phyloP scores from a whole-genome alignment of 106 monocot species.

The Agapanthus africanus region DNA sequence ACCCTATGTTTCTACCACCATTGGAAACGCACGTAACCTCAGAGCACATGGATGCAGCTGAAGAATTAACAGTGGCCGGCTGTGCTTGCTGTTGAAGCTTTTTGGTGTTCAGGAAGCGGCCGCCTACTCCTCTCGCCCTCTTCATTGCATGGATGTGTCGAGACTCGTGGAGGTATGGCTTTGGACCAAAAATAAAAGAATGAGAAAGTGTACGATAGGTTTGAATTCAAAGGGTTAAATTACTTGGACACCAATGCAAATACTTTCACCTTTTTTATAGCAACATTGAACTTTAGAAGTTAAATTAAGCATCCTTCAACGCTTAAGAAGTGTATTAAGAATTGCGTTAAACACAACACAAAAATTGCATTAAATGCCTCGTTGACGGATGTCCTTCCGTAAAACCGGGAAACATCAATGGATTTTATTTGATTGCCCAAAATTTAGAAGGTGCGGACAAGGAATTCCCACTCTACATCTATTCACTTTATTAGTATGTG shows the following conservation, averaged over 20 bases:
- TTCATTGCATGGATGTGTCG: constrained; percentile 22
- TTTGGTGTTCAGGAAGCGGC: constrained; percentile 18
- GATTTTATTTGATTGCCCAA: no score
- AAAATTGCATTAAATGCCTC: background rate
- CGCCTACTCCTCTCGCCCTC: constrained; percentile 13
- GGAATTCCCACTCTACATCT: no score
- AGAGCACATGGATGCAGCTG: background rate
- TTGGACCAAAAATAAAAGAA: background rate
- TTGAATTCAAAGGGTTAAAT: background rate
- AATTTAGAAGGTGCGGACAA: no score
- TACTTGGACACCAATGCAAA: background rate
- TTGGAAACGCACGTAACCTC: constrained; percentile 1
- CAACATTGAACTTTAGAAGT: background rate
- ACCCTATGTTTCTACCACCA: background rate
- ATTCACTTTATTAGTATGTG: no score
- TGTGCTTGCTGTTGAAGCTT: constrained; percentile 14
- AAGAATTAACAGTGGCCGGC: background rate
- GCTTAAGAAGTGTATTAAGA: no score
- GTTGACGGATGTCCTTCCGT: no score
- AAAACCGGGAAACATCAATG: no score
- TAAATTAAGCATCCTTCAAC: background rate
- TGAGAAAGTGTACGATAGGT: background rate
- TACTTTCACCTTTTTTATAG: background rate
- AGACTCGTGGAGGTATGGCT: constrained; percentile 24
- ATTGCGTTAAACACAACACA: no score